Evolutionary conservation across 441 rosid genomes (phyloP).

Genomic region (Macaranga tanarius): DNA sequence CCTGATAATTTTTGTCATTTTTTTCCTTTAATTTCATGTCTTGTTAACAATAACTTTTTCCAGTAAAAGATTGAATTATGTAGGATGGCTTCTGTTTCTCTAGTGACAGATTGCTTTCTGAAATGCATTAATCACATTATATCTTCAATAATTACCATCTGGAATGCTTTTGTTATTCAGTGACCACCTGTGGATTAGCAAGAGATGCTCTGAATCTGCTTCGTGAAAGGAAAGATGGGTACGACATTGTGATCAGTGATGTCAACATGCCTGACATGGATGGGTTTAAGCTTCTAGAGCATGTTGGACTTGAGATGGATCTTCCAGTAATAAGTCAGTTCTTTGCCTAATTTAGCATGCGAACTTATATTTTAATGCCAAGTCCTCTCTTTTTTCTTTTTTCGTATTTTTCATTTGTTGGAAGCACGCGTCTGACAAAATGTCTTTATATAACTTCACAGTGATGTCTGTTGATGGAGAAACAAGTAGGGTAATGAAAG

Average conservation of each 20-base stretch:
- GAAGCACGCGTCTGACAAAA: constrained; percentile 23
- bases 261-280: constrained; percentile 79
- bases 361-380: constrained; percentile 5
- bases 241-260: constrained; percentile 67
- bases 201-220: constrained; percentile 79
- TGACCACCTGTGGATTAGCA: constrained; percentile 87
- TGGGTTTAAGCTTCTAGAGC: constrained; percentile 61
- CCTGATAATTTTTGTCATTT: no score
- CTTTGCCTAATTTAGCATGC: constrained; percentile 17
- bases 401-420: not conserved
- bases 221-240: constrained; percentile 51
- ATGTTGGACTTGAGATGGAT: constrained; percentile 52
- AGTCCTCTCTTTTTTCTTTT: not conserved
- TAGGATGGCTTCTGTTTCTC: not conserved
- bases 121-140: not conserved
- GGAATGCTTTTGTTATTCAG: constrained; percentile 43
- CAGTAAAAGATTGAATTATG: not conserved
- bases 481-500: constrained; percentile 43
- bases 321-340: constrained; percentile 60
- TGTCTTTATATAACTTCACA: constrained; percentile 14
- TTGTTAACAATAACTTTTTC: not conserved
- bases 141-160: constrained; percentile 14
- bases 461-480: constrained; percentile 74
- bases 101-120: not conserved
- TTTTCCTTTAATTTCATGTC: not conserved